Evolutionary conservation across 2,329 filamentous ascomycete species (phyloP), one percentile per base, ranked within the genome.

Genomic region (Aspergillus sergii): DNA sequence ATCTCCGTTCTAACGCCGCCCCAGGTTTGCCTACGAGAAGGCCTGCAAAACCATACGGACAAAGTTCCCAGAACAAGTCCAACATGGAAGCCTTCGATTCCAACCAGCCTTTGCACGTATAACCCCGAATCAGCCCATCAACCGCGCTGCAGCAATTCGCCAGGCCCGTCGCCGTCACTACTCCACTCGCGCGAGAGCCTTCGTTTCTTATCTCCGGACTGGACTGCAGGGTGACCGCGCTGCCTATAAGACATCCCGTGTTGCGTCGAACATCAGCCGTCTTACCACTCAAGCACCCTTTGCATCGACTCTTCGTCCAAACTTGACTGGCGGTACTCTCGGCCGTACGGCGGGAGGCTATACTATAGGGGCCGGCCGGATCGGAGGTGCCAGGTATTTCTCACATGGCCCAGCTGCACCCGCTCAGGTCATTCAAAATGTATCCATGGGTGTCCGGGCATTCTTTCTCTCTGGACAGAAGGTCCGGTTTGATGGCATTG

Each of bases 391-490:
- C 28, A 87, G 94, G 68, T 94, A 94, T 82, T 98, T 98, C 80
- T 96, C 93, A 1, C 94, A 97, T 79, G 87, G 89, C 0, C 93
- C 94, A 1, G 90, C 92, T 11, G 88, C 90, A 9, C 93, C 93
- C 45, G 93, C 94, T 1, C 92, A 98, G 76, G 93, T 98, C 54
- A 87, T 98, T 58, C 91, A 95, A 77, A 97, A 97, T 78, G 94
- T 97, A n/a, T 96, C 93, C 14, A 89, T 93, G 70, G 95, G 93
- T 6, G 89, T 98, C 73, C 89, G 95, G 59, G 94, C 93, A 14
- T 97, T 99, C 79, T 90, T 92, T 80, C 84, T 97, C n/a, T 93
- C 91, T 0, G 95, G 95, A 0, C 89, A 96, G 73, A 95, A 94
- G 76, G 89, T 91, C 11, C 91, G 91, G 62, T 97, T 94, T 71